Evolutionary conservation across 768 basidiomycete species (phyloP).

Genomic region (Neoboletus magnificus): DNA sequence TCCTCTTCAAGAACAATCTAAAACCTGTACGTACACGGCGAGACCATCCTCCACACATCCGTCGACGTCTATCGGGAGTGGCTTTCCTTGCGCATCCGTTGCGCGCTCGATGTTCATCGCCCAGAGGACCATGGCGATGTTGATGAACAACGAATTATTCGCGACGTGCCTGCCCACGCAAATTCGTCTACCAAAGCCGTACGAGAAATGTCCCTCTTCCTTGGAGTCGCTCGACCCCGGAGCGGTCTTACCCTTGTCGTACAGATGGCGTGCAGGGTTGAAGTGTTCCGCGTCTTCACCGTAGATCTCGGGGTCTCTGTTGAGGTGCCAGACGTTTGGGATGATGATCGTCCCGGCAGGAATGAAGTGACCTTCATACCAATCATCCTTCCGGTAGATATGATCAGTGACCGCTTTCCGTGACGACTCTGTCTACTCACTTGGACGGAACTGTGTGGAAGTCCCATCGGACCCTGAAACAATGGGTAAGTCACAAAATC

Average conservation of each 20-base stretch:
- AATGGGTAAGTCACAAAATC: neutral
- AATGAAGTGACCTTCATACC: constrained; percentile 23
- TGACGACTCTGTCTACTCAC: neutral
- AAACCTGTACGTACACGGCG: neutral
- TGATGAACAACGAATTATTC: constrained; percentile 33
- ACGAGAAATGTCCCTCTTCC: constrained; percentile 18
- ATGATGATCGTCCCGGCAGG: constrained; percentile 16
- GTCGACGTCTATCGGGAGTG: constrained; percentile 2
- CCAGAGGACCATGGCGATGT: constrained; percentile 30
- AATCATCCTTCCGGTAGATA: constrained; percentile 15
- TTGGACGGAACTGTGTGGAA: constrained; percentile 1
- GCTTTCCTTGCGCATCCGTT: neutral
- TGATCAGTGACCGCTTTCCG: neutral
- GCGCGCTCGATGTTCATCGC: constrained; percentile 18
- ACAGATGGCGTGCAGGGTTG: constrained; percentile 32
- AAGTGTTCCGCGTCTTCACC: constrained; percentile 45
- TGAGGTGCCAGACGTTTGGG: constrained; percentile 30
- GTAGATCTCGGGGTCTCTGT: constrained; percentile 40
- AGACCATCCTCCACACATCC: constrained; percentile 9
- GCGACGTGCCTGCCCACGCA: constrained; percentile 36
- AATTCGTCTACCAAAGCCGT: constrained; percentile 15
- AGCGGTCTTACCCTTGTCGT: neutral
- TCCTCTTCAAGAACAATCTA: no score
- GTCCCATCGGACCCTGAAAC: neutral
- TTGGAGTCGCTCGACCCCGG: neutral